Conservation (phyloP, 1,139 yeast species). For the Pichia inconspicua region DNA sequence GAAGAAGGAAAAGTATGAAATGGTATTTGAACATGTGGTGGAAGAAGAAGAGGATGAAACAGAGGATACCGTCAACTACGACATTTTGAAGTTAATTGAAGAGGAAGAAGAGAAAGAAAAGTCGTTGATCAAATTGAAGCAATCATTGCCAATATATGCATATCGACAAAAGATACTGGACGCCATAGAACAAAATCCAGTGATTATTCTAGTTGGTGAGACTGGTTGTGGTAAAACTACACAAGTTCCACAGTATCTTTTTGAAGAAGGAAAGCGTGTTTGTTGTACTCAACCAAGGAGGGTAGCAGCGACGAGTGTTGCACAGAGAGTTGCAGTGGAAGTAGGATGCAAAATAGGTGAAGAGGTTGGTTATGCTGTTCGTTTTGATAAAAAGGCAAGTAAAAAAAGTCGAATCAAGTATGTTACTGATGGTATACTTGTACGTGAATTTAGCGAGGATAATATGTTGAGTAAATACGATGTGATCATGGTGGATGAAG, state of each 20-base stretch:
- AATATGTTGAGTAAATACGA: slow-evolving; percentile 63
- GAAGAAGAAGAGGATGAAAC: slow-evolving; percentile 49
- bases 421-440: slow-evolving; percentile 90
- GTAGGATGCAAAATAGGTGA: slow-evolving; percentile 63
- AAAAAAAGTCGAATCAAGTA: slow-evolving; percentile 67
- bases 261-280: slow-evolving; percentile 51
- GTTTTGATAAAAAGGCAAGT: slow-evolving; percentile 74
- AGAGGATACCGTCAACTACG: slow-evolving; percentile 23
- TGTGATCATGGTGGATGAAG: slow-evolving; percentile 91
- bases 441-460: slow-evolving; percentile 76
- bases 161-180: slow-evolving; percentile 57
- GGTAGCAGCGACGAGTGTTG: slow-evolving; percentile 93
- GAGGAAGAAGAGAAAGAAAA: slow-evolving; percentile 36
- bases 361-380: slow-evolving; percentile 78
- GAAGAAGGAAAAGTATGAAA: background rate
- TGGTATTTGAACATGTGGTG: slow-evolving; percentile 40
- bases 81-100: slow-evolving; percentile 25
- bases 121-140: slow-evolving; percentile 41
- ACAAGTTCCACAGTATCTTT: slow-evolving; percentile 81
- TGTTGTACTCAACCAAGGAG: slow-evolving; percentile 96
- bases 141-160: slow-evolving; percentile 68
- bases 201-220: slow-evolving; percentile 85
- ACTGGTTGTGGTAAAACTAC: slow-evolving; percentile 98
- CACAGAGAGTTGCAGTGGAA: slow-evolving; percentile 86
- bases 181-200: slow-evolving; percentile 58